Evolutionary conservation across 2,329 filamentous ascomycete genomes (phyloP).

Genomic region (Aspergillus hortae): DNA sequence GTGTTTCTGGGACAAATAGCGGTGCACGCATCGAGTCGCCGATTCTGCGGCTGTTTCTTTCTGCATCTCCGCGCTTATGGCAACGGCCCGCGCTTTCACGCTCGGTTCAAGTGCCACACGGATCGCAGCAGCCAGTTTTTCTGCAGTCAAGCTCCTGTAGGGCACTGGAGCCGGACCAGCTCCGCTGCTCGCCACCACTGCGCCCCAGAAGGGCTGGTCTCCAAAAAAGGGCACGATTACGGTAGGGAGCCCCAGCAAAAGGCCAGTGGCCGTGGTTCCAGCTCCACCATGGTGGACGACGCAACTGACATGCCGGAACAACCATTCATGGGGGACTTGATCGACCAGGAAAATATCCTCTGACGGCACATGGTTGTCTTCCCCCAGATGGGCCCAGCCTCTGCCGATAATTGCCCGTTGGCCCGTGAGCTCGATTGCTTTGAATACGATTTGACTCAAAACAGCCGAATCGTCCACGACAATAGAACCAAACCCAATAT

Average conservation of each 20-base stretch:
- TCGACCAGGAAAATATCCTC: neutral
- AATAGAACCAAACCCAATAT: constrained; percentile 5
- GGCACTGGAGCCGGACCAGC: constrained; percentile 67
- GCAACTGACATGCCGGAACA: neutral
- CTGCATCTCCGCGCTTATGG: neutral
- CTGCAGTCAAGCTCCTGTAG: constrained; percentile 50
- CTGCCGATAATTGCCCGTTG: neutral
- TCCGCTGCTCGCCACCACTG: constrained; percentile 67
- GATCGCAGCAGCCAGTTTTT: neutral
- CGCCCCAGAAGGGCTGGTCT: constrained; percentile 74
- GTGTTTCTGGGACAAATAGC: neutral
- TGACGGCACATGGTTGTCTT: neutral
- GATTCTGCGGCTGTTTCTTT: neutral
- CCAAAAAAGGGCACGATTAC: constrained; percentile 65
- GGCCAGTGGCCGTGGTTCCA: neutral
- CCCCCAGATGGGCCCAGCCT: constrained; percentile 1
- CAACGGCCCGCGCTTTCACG: neutral
- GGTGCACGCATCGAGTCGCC: neutral
- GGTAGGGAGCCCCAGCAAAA: neutral
- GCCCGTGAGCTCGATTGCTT: neutral
- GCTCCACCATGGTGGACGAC: constrained; percentile 1
- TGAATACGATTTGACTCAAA: neutral
- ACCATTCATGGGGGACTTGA: neutral
- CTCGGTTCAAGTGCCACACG: neutral
- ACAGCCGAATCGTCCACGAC: neutral